Percentiles rank a stretch among this genome's conserved stretches.
Evolutionary conservation across 2,329 filamentous ascomycete genomes (phyloP).

Genomic region (Dissoconium aciculare): DNA sequence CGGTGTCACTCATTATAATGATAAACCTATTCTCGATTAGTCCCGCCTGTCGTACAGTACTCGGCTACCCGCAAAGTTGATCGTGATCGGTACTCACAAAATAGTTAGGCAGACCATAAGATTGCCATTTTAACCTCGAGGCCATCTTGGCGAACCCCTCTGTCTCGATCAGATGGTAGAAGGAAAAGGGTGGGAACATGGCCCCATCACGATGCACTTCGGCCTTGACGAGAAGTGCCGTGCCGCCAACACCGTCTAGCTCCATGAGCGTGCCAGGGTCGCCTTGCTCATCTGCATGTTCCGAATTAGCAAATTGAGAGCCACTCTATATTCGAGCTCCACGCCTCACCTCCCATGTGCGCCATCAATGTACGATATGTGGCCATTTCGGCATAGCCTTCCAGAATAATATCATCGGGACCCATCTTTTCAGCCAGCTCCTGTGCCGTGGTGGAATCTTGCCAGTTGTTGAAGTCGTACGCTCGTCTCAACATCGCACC

Average conservation of each 20-base stretch:
- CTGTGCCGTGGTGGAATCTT: constrained; percentile 69
- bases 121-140: constrained; percentile 67
- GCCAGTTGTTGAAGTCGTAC: constrained; percentile 97
- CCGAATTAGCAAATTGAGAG: neutral
- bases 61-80: no score
- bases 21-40: constrained; percentile 6
- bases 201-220: constrained; percentile 94
- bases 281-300: constrained; percentile 15
- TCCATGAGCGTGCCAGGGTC: constrained; percentile 34
- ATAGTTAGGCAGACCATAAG: constrained; percentile 88
- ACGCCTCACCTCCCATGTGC: constrained; percentile 48
- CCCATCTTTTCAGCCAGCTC: constrained; percentile 66
- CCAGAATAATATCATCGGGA: constrained; percentile 79
- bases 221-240: constrained; percentile 82
- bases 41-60: neutral
- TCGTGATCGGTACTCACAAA: constrained; percentile 61
- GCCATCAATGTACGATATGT: constrained; percentile 90
- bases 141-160: constrained; percentile 99
- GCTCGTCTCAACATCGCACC: constrained; percentile 60
- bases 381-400: constrained; percentile 84
- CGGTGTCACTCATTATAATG: constrained; percentile 14
- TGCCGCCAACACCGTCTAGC: constrained; percentile 87
- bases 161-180: constrained; percentile 94
- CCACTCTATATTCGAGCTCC: constrained; percentile 22
- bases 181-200: constrained; percentile 95